Conservation (phyloP, 106 monocot species). For the Iris macrosiphon region DNA sequence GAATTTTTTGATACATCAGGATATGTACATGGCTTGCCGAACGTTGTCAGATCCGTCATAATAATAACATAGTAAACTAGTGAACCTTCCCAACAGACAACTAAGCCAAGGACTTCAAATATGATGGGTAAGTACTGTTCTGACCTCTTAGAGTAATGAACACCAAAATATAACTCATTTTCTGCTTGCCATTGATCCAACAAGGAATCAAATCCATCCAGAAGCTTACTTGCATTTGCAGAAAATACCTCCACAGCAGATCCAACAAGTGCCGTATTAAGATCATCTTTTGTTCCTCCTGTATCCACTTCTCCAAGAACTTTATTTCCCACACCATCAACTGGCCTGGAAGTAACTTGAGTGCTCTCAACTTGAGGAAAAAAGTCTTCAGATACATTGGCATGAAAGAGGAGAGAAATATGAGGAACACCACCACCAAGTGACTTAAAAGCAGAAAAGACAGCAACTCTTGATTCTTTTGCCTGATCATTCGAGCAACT, state of each 20-base stretch:
- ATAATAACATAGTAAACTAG: slow-evolving; percentile 83
- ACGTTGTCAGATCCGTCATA: slow-evolving; percentile 48
- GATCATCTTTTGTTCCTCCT: slow-evolving; percentile 1
- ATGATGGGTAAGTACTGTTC: slow-evolving; percentile 12
- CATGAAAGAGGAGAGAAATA: slow-evolving; percentile 32
- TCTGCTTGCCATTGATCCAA: slow-evolving; percentile 59
- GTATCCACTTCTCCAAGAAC: slow-evolving; percentile 2
- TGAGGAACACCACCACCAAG: slow-evolving; percentile 83
- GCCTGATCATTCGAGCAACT: too few species aligned
- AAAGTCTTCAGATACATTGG: slow-evolving; percentile 16
- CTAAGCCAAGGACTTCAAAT: slow-evolving; percentile 85
- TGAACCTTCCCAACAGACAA: slow-evolving; percentile 89
- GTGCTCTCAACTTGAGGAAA: slow-evolving; percentile 4
- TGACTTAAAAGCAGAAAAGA: slow-evolving; percentile 77
- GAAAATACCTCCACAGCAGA: background rate
- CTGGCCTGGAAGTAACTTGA: slow-evolving; percentile 1
- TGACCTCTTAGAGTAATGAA: slow-evolving; percentile 58
- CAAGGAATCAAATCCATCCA: slow-evolving; percentile 86
- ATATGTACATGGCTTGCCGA: slow-evolving; percentile 7
- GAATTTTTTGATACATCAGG: slow-evolving; percentile 8
- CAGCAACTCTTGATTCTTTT: slow-evolving; percentile 86
- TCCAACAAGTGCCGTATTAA: background rate
- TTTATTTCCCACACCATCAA: slow-evolving; percentile 8
- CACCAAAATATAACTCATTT: slow-evolving; percentile 80
- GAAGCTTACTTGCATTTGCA: slow-evolving; percentile 34